Evolutionary conservation across 306 rosid species (phyloP).

Genomic region (Rosa rugosa): DNA sequence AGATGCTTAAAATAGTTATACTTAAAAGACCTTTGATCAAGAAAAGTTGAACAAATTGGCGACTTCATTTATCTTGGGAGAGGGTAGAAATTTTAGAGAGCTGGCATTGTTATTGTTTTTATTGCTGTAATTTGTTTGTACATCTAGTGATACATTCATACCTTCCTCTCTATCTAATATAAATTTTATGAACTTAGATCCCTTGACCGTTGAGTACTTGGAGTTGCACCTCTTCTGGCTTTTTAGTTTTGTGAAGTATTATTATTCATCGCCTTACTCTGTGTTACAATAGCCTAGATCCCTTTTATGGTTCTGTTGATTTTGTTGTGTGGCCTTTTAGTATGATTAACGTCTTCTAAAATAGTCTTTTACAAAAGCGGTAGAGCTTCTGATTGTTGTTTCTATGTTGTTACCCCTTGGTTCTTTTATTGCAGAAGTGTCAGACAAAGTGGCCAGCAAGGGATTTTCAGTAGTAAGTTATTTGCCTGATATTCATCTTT

Average conservation of each 20-base stretch:
- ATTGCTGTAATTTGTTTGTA: background rate
- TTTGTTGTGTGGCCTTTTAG: too few relatives aligned
- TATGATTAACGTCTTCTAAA: too few relatives aligned
- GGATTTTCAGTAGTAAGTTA: conserved; percentile 63
- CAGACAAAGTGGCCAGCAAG: conserved; percentile 48
- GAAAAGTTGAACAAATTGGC: background rate
- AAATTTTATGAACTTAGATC: background rate
- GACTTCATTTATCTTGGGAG: background rate
- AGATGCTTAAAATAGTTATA: background rate
- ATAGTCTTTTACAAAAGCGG: too few relatives aligned
- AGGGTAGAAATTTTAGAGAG: background rate
- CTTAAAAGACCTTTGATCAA: background rate
- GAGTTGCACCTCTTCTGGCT: too few relatives aligned
- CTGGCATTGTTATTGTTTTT: background rate
- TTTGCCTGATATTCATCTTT: conserved; percentile 4
- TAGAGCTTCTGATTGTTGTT: too few relatives aligned
- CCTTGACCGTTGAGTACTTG: background rate
- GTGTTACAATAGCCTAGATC: too few relatives aligned
- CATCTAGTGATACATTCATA: background rate
- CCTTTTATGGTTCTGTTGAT: too few relatives aligned
- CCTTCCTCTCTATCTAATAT: background rate
- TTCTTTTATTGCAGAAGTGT: conserved; percentile 52
- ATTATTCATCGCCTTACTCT: too few relatives aligned
- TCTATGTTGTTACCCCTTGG: background rate
- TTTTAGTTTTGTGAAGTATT: too few relatives aligned